Conservation (phyloP, 768 basidiomycete species). For the Glaciozyma martinii region DNA sequence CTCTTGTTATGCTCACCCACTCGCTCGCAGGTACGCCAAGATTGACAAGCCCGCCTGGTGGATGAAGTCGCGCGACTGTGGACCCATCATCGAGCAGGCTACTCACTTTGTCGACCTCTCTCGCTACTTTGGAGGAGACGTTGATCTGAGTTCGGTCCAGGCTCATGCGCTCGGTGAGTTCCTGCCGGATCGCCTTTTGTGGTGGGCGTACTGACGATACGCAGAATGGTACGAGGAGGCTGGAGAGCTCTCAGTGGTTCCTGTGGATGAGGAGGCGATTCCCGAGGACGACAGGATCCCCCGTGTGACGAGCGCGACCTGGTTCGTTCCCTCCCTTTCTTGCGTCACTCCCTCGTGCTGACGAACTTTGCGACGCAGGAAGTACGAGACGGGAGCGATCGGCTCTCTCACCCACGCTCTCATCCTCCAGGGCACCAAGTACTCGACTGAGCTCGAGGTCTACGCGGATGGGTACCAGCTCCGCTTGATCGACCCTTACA, state of each 20-base stretch:
- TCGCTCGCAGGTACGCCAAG: neutral
- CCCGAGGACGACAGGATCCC: constrained; percentile 76
- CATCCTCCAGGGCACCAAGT: constrained; percentile 66
- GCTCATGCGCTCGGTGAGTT: constrained; percentile 72
- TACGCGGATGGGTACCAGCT: constrained; percentile 74
- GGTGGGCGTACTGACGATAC: constrained; percentile 24
- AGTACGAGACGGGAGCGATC: constrained; percentile 90
- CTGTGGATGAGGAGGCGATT: constrained; percentile 66
- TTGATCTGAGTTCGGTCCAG: constrained; percentile 57
- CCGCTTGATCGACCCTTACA: constrained; percentile 67
- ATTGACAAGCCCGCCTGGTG: constrained; percentile 73
- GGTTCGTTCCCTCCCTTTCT: constrained; percentile 42
- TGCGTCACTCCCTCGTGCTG: neutral
- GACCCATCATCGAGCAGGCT: constrained; percentile 65
- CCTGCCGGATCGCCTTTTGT: constrained; percentile 14
- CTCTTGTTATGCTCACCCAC: neutral
- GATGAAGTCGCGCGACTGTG: constrained; percentile 76
- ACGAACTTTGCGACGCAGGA: constrained; percentile 37
- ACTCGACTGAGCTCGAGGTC: constrained; percentile 28
- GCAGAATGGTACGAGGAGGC: constrained; percentile 71
- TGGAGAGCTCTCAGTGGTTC: constrained; percentile 69
- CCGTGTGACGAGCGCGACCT: constrained; percentile 82
- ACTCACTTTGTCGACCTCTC: constrained; percentile 61
- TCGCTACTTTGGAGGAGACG: constrained; percentile 67
- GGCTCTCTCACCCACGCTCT: constrained; percentile 84